phyloP scores from a whole-genome alignment of 129 eudicot genomes.

The Kitagawia praeruptora region DNA sequence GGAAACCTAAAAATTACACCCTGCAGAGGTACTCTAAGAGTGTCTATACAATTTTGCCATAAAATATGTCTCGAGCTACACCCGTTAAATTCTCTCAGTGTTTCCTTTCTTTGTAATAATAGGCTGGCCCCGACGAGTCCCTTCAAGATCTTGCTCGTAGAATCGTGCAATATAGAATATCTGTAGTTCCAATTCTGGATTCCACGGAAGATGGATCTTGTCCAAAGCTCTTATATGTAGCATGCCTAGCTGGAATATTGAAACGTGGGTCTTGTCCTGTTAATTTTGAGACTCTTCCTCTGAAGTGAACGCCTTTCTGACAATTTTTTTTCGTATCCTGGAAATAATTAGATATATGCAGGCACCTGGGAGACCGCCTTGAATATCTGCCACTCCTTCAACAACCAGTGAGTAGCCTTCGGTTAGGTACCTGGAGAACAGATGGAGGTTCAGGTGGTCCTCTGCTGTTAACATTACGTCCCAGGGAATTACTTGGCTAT shows the following conservation, averaged over 20 bases:
- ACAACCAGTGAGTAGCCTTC: constrained; percentile 45
- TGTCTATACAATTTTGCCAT: not conserved
- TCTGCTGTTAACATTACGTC: constrained; percentile 29
- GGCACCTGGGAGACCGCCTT: constrained; percentile 37
- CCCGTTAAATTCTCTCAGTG: not conserved
- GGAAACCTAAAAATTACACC: not conserved
- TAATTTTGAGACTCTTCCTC: not conserved
- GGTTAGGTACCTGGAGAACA: constrained; percentile 52
- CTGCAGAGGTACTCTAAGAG: not conserved
- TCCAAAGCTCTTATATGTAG: constrained; percentile 50
- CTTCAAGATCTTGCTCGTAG: constrained; percentile 37
- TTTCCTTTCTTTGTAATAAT: constrained; percentile 3
- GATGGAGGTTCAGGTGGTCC: constrained; percentile 32
- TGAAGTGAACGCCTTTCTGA: constrained; percentile 4
- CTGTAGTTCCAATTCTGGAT: constrained; percentile 48
- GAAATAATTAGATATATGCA: constrained; percentile 46
- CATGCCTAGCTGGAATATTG: constrained; percentile 63
- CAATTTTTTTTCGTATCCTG: not conserved
- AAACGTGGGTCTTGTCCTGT: constrained; percentile 33
- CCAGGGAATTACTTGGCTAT: constrained; percentile 35
- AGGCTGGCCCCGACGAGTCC: constrained; percentile 81
- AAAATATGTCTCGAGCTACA: not conserved
- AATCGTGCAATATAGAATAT: constrained; percentile 48
- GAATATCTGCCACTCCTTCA: constrained; percentile 50
- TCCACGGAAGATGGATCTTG: constrained; percentile 34